Base-by-base conservation (phyloP, 495 filamentous ascomycete genomes). In the Podospora australis region DNA sequence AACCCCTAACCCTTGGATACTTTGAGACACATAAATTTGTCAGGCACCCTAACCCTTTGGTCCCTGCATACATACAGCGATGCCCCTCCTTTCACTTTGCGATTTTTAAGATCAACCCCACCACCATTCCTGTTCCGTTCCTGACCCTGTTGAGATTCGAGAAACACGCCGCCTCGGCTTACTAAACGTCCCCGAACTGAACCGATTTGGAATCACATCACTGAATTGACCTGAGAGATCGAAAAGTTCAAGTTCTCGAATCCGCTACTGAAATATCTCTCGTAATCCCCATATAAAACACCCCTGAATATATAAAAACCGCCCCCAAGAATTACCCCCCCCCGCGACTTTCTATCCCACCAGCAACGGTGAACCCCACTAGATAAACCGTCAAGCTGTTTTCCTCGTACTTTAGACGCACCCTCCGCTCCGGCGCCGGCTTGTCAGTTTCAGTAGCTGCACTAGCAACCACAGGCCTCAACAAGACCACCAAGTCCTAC, bases 341-440 rank as follows among this genome's bases (percentile, higher is more conserved):
- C 21, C 38, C 38, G 16, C 11, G 9, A 39, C 36, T 11, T 30
- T 39, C 34, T 20, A 14, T 43, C 30, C 40, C 40, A 8, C 29
- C 35, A 32, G 42, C 29, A 43, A 41, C 34, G 24, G 26, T 40
- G 8, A 17, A 44, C 50, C 28, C 49, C 49, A 43, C 29, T 17
- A 50, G 56, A n/a, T n/a, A n/a, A 62, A 61, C 64, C 65, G 69
- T 65, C 88, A 95, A 86, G 69, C 79, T 94, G 89, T 96, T 92
- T 80, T 86, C 88, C 71, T 86, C 78, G 54, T 71, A 78, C 32
- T 78, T 87, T n/a, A 64, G 63, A 66, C 68, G 74, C 50, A 68
- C 68, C 52, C 64, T 78, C 42, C 64, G 68, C 58, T 68, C 70
- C 77, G 80, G 67, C 82, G 84, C 64, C 64, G 77, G 62, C 56